Evolutionary conservation across 208 protist genomes (phyloP), one percentile per base, ranked within the genome.

Genomic region (Crithidia brevicula): DNA sequence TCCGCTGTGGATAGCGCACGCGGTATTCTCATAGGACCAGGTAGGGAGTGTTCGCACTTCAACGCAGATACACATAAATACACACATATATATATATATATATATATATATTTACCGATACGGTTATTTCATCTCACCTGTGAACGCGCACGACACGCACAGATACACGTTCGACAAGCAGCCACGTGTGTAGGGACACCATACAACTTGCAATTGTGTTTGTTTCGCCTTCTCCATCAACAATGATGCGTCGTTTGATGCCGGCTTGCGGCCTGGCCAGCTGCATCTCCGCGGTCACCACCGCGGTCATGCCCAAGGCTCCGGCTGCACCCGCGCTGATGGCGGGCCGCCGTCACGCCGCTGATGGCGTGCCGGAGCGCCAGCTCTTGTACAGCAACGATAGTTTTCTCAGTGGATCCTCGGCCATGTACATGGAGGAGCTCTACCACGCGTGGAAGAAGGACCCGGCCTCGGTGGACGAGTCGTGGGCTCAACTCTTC

Each of bases 361-460:
- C 71, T 60, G 73, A 59, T 28, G 45, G 34, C 25, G 77, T 76
- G 34, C 74, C 84, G 2, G 71, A 62, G 49, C 83, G 88, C 15
- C 75, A 86, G 23, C 77, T 88, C n/a, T 77, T 97, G 22, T 86
- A 84, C 60, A 81, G 83, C 49, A 88, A 92, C 76, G 92, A 97
- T 58, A 92, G 75, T 71, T 97, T 95, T 64, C 76, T 97, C 22
- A 89, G 66, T 65, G 92, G 89, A 16, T 82, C 60, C 36, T 86
- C 85, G 10, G 85, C 89, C 20, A 85, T 85, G 72, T 97, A 97
- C 73, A 40, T 97, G n/a, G 89, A 97, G 2, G 71, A 73, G 30
- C 54, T 96, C n/a, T 94, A 93, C 66, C 79, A 94, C 52, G 68
- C 78, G 53, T 96, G 86, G 85, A 89, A 91, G 61, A 76, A 64